A percentile compares a stretch with the other conserved stretches of the same genome.
These are phyloP conservation scores for Craspedostauros australis DNA, from an alignment of 108 stramenopile species.

Conservation along the genomic window DNA sequence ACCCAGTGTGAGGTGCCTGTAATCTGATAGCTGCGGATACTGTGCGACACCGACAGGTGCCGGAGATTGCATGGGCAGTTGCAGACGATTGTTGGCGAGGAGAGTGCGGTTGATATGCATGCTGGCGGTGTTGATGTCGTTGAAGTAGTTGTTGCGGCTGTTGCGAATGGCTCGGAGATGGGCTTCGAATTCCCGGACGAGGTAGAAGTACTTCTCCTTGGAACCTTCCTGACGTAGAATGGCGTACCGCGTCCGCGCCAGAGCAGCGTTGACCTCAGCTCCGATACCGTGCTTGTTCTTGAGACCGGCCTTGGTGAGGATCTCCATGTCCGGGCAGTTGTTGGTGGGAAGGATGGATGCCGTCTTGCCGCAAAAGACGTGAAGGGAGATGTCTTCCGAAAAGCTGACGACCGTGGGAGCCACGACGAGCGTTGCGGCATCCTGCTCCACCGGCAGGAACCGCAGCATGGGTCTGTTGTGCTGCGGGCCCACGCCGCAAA, in stretches of 20 bases:
- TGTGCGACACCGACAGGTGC: too few relatives aligned
- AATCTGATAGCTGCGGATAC: too few relatives aligned
- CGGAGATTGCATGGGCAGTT: neutral
- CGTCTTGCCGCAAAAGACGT: constrained; percentile 43
- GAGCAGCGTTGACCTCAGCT: constrained; percentile 33
- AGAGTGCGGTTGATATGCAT: neutral
- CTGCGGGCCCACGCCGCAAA: constrained; percentile 21
- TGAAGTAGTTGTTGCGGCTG: neutral
- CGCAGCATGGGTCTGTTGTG: constrained; percentile 22
- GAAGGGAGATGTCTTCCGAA: constrained; percentile 25
- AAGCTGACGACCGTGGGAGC: constrained; percentile 9
- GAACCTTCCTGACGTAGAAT: neutral
- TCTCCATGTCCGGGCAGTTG: constrained; percentile 29
- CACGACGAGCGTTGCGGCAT: neutral
- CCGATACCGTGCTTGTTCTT: constrained; percentile 47
- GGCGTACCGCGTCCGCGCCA: constrained; percentile 27
- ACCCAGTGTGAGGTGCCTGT: too few relatives aligned
- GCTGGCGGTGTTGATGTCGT: neutral
- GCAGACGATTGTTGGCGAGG: too few relatives aligned
- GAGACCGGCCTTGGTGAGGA: constrained; percentile 37
- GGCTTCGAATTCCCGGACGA: constrained; percentile 39
- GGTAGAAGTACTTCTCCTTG: constrained; percentile 26
- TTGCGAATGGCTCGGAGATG: constrained; percentile 29
- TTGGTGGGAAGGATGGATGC: constrained; percentile 28
- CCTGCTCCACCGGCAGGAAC: constrained; percentile 22